Evolutionary conservation across 1,284 basidiomycete species (phyloP), one percentile per base, ranked within the genome.

Genomic region (Marasmius fiardii): DNA sequence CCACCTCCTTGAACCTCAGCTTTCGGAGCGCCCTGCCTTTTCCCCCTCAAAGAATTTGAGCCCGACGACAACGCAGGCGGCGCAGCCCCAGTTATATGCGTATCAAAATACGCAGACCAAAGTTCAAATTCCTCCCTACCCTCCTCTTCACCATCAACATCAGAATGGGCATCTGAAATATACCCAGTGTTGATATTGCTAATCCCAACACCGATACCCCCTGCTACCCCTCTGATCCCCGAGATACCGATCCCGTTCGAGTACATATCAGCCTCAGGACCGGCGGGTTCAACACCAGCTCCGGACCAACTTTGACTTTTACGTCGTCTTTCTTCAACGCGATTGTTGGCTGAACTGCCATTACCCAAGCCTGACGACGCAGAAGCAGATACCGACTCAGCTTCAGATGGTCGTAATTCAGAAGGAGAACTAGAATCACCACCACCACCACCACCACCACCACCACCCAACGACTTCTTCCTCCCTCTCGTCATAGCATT

Each of bases 51-150:
- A 11, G 12, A 2, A 2, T 5, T 5, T n/a, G 12, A 37, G n/a
- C 35, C 35, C 35, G 24, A 47, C 44, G 44, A 26, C 43, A 20
- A 44, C 23, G 23, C 4, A 14, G 44, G 21, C 6, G n/a, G 12
- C 28, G 14, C 8, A 41, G n/a, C 39, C 7, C 39, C 14, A 16
- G 39, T 16, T 7, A 41, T 41, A 4, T 41, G 23, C 23, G 28
- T 31, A 33, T 49, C 28, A 31, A 49, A 49, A 49, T 49, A 49
- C 2, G 47, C 47, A 18, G 12, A 33, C 47, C 47, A 49, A 33
- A 49, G 47, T 26, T 49, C 47, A 26, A 49, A 49, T 20, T 33
- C 47, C 7, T 49, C 47, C 26, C 26, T 49, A 10, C 47, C 47
- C 12, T 49, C 47, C 28, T 49, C 7, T 14, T 31, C 47, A 11